Base-by-base conservation (phyloP, 768 basidiomycete species). In the Albatrellus ellisii region DNA sequence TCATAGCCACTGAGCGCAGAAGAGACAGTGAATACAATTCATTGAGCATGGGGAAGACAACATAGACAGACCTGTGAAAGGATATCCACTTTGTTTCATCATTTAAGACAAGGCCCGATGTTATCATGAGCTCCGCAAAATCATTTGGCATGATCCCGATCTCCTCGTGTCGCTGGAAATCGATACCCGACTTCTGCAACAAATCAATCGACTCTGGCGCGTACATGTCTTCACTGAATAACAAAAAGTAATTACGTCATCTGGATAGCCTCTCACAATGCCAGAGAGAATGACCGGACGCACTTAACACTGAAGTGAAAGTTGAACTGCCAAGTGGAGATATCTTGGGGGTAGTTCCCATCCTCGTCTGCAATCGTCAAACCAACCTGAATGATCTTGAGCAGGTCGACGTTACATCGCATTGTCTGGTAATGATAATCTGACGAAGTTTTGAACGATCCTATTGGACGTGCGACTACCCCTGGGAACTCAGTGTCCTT, bases 391-490 rank as follows among this genome's bases (percentile, higher is more conserved):
- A 99, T 97, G 63, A 98, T 86, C 66, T 89, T 90, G 51, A 99
- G 72, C 37, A 98, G 68, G 70, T 99, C 95, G 54, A 98, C 95
- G 62, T 99, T 99, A 66, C 92, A 95, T 46, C 95, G 81, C 85
- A 99, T 94, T 2, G 95, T 99, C 62, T 99, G 95, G 62, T 97
- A 99, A 62, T 98, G 94, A 57, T 97, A 98, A 63, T 99, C 95
- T 17, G 90, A 90, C 9, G 90, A 89, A 0, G 91, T 92, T 60
- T 89, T 90, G 70, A 97, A 98, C 26, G 79, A 69, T 4, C 95
- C 95, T 54, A 99, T 94, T 2, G 95, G 95, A 15, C 95, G 76
- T 3, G 94, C 95, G 42, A 99, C 95, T 32, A 97, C 91, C 7
- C 95, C 95, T 26, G 95, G 95, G 60, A 98, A 98, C 59, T 99